Evolutionary conservation across 495 filamentous ascomycete genomes (phyloP), one percentile per base, ranked within the genome.

Genomic region (Alectoria sarmentosa): DNA sequence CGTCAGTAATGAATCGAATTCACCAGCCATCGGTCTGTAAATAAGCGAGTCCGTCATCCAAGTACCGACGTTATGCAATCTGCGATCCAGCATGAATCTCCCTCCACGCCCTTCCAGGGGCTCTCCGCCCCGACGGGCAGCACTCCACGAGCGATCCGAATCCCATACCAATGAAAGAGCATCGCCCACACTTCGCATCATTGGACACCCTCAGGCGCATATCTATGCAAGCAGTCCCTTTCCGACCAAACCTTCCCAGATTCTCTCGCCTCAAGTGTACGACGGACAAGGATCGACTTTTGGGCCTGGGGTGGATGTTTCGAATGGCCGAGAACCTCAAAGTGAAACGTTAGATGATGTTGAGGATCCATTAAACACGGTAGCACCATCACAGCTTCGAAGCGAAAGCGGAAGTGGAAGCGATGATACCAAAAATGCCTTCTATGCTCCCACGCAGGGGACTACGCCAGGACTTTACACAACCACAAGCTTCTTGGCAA

Each of bases 241-340:
- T 66, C 81, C 81, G 23, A 82, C 81, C 41, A 81, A 81, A 58
- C 78, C 80, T 38, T 80, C 78, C 62, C 81, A 83, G 60, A 74
- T 83, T 17, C 71, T 83, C 49, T 66, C 79, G 57, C 81, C 81
- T 21, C 75, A 65, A 34, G 30, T n/a, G n/a, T 42, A 65, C n/a
- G 34, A 36, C 32, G 63, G 54, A 32, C 62, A 38, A 38, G 65
- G 60, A 34, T 56, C 56, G 39, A 37, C 63, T 11, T 62, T 26
- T 46, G 65, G 59, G 41, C 62, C 71, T 63, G 58, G 56, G 19
- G 34, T 49, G 10, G 61, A n/a, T 38, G 58, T 49, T 48, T 44
- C 42, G 21, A 23, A 55, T 38, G 19, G 39, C 36, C 14, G 48
- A 3, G 32, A n/a, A 19, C 23, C 58, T 10, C 15, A 61, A 66